Conservation (phyloP, 2,329 filamentous ascomycete species). For the Aspergillus amoenus region DNA sequence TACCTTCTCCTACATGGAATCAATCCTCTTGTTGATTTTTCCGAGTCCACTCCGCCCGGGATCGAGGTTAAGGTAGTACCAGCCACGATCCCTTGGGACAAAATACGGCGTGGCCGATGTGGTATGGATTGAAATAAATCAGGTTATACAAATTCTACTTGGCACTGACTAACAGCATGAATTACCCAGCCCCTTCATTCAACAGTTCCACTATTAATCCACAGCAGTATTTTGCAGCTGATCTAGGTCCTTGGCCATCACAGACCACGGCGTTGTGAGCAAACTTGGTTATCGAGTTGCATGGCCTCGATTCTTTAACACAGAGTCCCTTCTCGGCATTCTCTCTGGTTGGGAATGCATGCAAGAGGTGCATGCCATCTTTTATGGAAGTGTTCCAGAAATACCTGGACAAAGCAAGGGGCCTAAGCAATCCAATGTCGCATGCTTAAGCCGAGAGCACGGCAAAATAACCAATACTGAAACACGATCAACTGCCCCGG, state of each 20-base stretch:
- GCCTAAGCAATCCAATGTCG: not conserved
- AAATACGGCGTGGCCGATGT: not conserved
- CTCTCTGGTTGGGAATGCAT: not conserved
- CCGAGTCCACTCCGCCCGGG: too few species aligned
- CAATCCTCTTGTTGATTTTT: not conserved
- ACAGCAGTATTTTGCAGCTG: not conserved
- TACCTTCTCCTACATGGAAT: too few species aligned
- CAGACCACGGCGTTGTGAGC: not conserved
- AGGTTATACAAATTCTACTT: not conserved
- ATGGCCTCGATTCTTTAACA: not conserved
- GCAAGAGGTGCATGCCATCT: not conserved
- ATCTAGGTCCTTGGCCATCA: not conserved
- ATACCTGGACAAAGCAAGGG: not conserved
- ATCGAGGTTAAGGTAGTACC: not conserved
- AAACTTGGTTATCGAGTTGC: not conserved
- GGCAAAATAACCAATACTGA: not conserved
- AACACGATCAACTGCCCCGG: not conserved
- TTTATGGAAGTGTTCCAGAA: not conserved
- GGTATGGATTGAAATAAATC: not conserved
- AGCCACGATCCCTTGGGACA: not conserved
- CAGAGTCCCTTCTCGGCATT: not conserved
- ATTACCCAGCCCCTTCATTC: not conserved
- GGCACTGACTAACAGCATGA: not conserved
- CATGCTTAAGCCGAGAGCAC: not conserved
- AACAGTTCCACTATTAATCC: not conserved